A percentile compares a stretch with the other conserved stretches of the same genome.
phyloP scores from a whole-genome alignment of 164 flowering plant genomes.

The Vitis amurensis region DNA sequence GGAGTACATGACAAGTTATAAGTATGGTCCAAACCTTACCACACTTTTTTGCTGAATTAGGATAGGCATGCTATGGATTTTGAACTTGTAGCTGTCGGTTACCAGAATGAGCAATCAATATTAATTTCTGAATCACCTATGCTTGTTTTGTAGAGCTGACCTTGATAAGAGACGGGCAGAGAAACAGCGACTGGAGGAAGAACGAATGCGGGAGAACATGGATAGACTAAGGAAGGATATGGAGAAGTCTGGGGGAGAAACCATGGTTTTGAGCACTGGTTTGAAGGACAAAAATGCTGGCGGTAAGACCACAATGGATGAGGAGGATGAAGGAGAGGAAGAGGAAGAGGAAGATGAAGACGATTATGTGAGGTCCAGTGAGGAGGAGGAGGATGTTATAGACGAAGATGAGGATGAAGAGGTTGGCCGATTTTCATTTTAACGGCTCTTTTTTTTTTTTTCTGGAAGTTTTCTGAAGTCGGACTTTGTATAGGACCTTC shows the following conservation, averaged over 20 bases:
- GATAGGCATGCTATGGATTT: background rate
- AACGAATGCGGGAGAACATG: slow-evolving; percentile 67
- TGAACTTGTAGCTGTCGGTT: background rate
- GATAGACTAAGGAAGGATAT: slow-evolving; percentile 84
- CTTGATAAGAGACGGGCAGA: slow-evolving; percentile 89
- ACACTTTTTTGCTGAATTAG: background rate
- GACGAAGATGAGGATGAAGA: slow-evolving; percentile 81
- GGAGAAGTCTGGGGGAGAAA: slow-evolving; percentile 72
- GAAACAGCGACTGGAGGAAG: slow-evolving; percentile 78
- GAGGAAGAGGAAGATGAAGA: slow-evolving; percentile 54
- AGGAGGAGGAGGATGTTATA: slow-evolving; percentile 46
- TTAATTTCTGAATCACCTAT: background rate
- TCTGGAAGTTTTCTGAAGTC: too few relatives aligned
- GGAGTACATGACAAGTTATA: slow-evolving; percentile 91
- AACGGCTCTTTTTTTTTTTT: background rate
- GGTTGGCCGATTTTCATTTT: slow-evolving; percentile 43
- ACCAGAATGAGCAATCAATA: background rate
- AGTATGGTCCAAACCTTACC: slow-evolving; percentile 33
- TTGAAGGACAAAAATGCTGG: slow-evolving; percentile 53
- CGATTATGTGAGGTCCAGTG: slow-evolving; percentile 27
- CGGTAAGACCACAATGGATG: slow-evolving; percentile 29
- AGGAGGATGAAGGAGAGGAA: slow-evolving; percentile 56
- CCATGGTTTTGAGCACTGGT: slow-evolving; percentile 81
- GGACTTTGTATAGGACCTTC: too few relatives aligned
- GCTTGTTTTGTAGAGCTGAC: slow-evolving; percentile 61